Conservation (phyloP, 345 rosid species). For the Salix viminalis region DNA sequence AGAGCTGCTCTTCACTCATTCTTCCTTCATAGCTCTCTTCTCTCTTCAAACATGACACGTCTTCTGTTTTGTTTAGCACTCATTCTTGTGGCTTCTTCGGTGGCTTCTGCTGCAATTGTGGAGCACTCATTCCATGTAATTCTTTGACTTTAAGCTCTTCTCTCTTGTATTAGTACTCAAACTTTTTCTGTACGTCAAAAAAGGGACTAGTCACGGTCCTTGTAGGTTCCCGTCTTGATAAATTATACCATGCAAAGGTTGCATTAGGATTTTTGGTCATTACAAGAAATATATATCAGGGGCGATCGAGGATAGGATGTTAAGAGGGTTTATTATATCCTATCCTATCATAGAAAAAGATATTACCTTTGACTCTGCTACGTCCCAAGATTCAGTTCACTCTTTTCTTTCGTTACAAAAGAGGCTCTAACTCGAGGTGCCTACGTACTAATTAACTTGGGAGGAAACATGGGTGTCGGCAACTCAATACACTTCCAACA, state of each 20-base stretch:
- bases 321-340: background rate
- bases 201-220: too few relatives aligned
- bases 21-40: background rate
- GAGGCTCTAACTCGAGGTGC: too few relatives aligned
- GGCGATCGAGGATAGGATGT: background rate
- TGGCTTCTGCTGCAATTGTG: conserved; percentile 60
- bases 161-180: background rate
- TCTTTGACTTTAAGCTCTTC: background rate
- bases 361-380: background rate
- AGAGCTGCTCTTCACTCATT: background rate
- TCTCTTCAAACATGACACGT: conserved; percentile 27
- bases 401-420: background rate
- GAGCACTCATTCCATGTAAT: conserved; percentile 73
- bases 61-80: conserved; percentile 31
- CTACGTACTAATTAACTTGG: too few relatives aligned
- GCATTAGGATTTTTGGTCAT: background rate
- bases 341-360: too few relatives aligned
- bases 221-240: background rate
- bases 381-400: background rate
- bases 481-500: too few relatives aligned
- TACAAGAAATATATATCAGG: background rate
- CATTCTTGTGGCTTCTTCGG: conserved; percentile 35
- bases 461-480: too few relatives aligned
- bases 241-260: background rate
- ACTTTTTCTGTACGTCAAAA: too few relatives aligned